phyloP scores from a whole-genome alignment of 169 alveolate species.

The Miamiensis avidus region DNA sequence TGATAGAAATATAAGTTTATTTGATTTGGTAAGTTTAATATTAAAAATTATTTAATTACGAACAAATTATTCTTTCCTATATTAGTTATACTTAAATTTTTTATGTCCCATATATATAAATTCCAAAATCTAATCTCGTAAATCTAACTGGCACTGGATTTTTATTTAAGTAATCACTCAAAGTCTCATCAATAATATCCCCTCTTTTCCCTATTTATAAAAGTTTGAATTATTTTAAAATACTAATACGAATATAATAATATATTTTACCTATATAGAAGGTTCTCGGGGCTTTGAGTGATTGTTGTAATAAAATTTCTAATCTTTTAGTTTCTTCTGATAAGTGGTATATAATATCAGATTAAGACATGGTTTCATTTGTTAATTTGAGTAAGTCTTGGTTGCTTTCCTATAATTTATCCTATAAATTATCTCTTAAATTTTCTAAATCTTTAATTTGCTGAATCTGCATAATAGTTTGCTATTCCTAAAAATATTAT shows the following conservation, averaged over 20 bases:
- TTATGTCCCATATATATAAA: not conserved
- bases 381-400: not conserved
- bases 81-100: no score
- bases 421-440: not conserved
- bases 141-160: not conserved
- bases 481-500: no score
- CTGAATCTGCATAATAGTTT: not conserved
- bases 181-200: not conserved
- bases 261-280: not conserved
- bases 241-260: no score
- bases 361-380: not conserved
- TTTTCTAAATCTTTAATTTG: not conserved
- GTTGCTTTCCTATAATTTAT: no score
- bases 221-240: no score
- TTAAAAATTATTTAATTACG: no score
- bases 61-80: not conserved
- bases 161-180: not conserved
- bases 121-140: not conserved
- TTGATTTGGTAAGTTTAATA: no score
- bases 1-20: no score
- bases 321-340: not conserved
- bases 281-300: not conserved
- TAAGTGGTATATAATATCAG: not conserved
- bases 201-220: not conserved
- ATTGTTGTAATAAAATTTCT: not conserved